Base-by-base conservation (phyloP, 305 asterid species). In the Fraxinus nigra region DNA sequence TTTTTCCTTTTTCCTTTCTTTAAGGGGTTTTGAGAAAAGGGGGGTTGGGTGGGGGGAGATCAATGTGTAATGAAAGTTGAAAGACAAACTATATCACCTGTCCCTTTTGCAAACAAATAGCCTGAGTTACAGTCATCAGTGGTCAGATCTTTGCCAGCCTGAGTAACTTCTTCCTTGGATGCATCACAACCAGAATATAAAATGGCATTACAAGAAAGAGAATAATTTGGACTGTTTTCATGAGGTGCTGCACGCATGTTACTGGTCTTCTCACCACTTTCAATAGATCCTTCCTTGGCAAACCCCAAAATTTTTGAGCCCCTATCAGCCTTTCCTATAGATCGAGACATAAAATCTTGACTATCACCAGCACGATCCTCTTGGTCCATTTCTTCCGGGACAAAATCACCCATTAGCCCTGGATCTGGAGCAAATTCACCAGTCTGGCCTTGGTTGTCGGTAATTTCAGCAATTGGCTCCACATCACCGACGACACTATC, bases 141-240 rank as follows among this genome's bases (percentile, higher is more conserved):
- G 40, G 90, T 91, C 67, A 77, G 87, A 84, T 89, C 88, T 82
- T 94, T 92, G 78, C 90, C 91, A 77, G 89, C 90, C 86, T 97
- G 98, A 82, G 93, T 89, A 79, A 94, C 98, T 89, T 97, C 99
- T 84, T 94, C 99, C 88, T 97, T 97, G 61, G 98, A 97, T 82
- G 84, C 90, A 88, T 97, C 99, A 83, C 88, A 81, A 77, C 89
- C 98, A 81, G 99, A 97, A 81, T 87, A 92, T 80, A 97, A 82
- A 84, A 97, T 89, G 73, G 98, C 99, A 88, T 97, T 93, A 94
- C 98, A 92, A 75, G 99, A 97, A 83, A 93, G 97, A 80, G 98
- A 97, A 84, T 94, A 98, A 83, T 93, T 98, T 35, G 90, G 90
- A 84, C 96, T 93, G 87, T 89, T 93, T 82, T 88, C 97, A 30